Evolutionary conservation across 2,329 filamentous ascomycete species (phyloP).

Genomic region (Parascedosporium putredinis): DNA sequence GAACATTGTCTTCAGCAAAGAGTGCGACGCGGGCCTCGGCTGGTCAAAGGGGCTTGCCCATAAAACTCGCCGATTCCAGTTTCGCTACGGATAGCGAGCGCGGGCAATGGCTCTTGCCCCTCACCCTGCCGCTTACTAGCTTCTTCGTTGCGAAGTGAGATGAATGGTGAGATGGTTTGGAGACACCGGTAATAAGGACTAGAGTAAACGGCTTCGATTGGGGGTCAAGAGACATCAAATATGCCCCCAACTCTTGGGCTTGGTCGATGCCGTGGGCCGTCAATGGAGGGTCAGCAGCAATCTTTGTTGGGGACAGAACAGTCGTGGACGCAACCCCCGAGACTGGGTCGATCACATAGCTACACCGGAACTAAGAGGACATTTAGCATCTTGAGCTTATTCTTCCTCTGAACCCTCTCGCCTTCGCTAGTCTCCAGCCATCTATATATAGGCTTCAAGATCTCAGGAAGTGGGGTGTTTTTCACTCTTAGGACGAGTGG

Average conservation of each 20-base stretch:
- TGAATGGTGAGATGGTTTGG: constrained; percentile 68
- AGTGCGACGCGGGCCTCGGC: constrained; percentile 59
- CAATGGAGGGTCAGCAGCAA: constrained; percentile 77
- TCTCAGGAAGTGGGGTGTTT: too few relatives aligned
- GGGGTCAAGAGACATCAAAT: constrained; percentile 54
- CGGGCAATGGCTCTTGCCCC: constrained; percentile 12
- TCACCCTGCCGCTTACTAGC: background rate
- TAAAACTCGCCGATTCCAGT: constrained; percentile 76
- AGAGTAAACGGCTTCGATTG: constrained; percentile 68
- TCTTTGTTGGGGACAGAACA: constrained; percentile 74
- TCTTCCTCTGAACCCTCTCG: too few relatives aligned
- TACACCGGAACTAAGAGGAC: constrained; percentile 65
- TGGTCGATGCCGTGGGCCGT: constrained; percentile 81
- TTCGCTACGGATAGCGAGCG: constrained; percentile 40
- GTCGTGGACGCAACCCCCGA: constrained; percentile 68
- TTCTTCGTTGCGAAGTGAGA: constrained; percentile 33
- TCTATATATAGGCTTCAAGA: too few relatives aligned
- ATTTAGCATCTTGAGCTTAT: background rate
- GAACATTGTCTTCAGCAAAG: constrained; percentile 57
- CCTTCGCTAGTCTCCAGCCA: too few relatives aligned
- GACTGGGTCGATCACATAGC: constrained; percentile 73
- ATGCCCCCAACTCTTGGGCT: constrained; percentile 61
- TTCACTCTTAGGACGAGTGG: too few relatives aligned
- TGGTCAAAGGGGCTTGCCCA: constrained; percentile 76
- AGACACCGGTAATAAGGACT: constrained; percentile 82